Base-by-base conservation (phyloP, 371 early-diverging fungal genomes). In the Synchytrium microbalum region DNA sequence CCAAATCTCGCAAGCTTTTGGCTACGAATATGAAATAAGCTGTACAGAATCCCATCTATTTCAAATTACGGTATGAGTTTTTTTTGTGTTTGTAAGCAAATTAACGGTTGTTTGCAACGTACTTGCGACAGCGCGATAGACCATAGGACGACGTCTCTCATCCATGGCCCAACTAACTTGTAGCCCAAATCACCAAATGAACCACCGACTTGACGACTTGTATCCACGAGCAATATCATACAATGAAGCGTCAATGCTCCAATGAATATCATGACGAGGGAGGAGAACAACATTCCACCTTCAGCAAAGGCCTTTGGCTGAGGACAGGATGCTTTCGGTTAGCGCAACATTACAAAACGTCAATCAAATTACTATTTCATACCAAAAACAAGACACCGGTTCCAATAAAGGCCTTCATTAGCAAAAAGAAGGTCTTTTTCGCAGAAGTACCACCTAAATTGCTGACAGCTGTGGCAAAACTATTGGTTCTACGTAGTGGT, bases 161-260 rank as follows among this genome's bases (percentile, higher is more conserved):
- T 86, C 75, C 81, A 80, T 13, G 77, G 79, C 0, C 96, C 96
- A 67, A 89, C 93, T 56, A 93, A 74, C 10, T 80, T 74, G 38
- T 84, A 81, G 1, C 92, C 96, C 71, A 95, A 87, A 70, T 96
- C 95, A 65, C 95, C 95, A 79, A 90, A 96, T 54, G 90, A 90
- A 19, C 92, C 92, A 2, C 75, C 76, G 29, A 76, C 62, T 33
- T 46, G 51, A n/a, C 71, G 53, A 69, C 71, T 78, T 2, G 72
- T 72, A 25, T 80, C 74, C 2, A 73, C 74, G 64, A 74, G 62
- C 27, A 91, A 61, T 64, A 91, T 67, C 76, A 89, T 89, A 30
- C 86, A 78, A 63, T 86, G 73, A 51, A 75, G 70, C 51, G 81
- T 81, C 64, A 85, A 51, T 55, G 60, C 68, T 19, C 83, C 83